Base-by-base conservation (phyloP, 2,329 filamentous ascomycete genomes). In the Pseudogymnoascus sp. region DNA sequence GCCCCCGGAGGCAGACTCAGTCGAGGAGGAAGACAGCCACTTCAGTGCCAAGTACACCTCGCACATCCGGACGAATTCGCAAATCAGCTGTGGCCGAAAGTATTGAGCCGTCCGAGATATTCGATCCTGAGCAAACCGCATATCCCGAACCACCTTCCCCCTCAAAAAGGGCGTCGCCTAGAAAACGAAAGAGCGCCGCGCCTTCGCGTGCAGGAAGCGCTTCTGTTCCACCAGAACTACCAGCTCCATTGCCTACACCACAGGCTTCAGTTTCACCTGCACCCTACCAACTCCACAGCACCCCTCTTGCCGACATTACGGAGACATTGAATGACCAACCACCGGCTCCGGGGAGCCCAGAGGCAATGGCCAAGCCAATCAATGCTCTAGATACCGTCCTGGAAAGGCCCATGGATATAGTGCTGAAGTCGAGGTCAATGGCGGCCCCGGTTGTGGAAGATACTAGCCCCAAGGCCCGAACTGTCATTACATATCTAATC, bases 391-490 rank as follows among this genome's bases (percentile, higher is more conserved):
- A 90, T 66, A 89, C 89, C 0, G 78, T 90, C 61, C 74, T 96
- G 65, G 91, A 96, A 69, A 89, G 84, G 71, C 92, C 92, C 0
- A 92, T 96, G 86, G 92, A 96, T 68, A 96, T 97, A 66, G 85
- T 95, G 56, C 78, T 95, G 61, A 92, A 95, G 74, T 90, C 91
- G 55, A 85, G 92, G 62, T 88, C 86, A 33, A 77, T 86, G 69
- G 79, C 83, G 1, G 77, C 84, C 23, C 80, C 82, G 0, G 75
- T 84, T n/a, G 82, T 89, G 41, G 89, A 95, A 71, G 84, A 90
- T 23, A 82, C 81, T 0, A 85, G 82, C 0, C 89, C 91, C 1
- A 95, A 92, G 71, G 79, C 90, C 58, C 88, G 94, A 59, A 92
- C 94, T 65, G 92, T 97, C 59, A 92, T 99, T 65, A 94, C 90